Conservation (phyloP, 768 basidiomycete species). For the Pilatotrama ljubarskyi region DNA sequence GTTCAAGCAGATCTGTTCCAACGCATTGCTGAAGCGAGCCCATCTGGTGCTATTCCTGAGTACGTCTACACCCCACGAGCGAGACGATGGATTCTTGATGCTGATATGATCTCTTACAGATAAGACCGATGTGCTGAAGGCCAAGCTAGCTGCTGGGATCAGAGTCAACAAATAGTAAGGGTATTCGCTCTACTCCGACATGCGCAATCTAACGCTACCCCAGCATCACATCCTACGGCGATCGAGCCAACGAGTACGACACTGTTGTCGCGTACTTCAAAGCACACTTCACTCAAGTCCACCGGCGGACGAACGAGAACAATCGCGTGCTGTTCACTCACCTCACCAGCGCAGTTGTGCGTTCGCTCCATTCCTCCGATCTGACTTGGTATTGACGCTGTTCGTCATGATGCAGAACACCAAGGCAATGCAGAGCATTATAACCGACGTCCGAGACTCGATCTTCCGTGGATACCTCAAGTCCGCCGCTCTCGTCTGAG, state of each 20-base stretch:
- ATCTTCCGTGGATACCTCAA: slow-evolving; percentile 40
- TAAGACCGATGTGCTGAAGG: slow-evolving; percentile 74
- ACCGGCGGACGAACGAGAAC: slow-evolving; percentile 60
- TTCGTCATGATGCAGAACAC: slow-evolving; percentile 60
- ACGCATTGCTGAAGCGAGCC: slow-evolving; percentile 68
- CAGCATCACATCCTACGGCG: slow-evolving; percentile 77
- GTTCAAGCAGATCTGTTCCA: slow-evolving; percentile 84
- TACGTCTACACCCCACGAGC: slow-evolving; percentile 58
- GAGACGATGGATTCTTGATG: not conserved
- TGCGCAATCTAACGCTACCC: not conserved
- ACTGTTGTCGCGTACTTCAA: slow-evolving; percentile 77
- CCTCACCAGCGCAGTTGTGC: slow-evolving; percentile 78
- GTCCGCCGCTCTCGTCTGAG: slow-evolving; percentile 38
- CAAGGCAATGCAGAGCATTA: slow-evolving; percentile 80
- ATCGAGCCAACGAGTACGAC: slow-evolving; percentile 69
- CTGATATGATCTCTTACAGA: slow-evolving; percentile 39
- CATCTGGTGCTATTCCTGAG: slow-evolving; percentile 59
- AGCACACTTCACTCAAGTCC: slow-evolving; percentile 80
- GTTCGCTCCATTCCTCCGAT: slow-evolving; percentile 7
- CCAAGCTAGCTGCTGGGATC: slow-evolving; percentile 70
- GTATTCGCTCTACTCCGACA: not conserved
- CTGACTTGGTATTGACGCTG: not conserved
- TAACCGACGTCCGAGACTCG: slow-evolving; percentile 56
- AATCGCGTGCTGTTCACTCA: slow-evolving; percentile 67
- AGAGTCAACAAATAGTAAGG: slow-evolving; percentile 79